Base-by-base conservation (phyloP, 352 stramenopile genomes). In the Globisporangium acanthophoron region DNA sequence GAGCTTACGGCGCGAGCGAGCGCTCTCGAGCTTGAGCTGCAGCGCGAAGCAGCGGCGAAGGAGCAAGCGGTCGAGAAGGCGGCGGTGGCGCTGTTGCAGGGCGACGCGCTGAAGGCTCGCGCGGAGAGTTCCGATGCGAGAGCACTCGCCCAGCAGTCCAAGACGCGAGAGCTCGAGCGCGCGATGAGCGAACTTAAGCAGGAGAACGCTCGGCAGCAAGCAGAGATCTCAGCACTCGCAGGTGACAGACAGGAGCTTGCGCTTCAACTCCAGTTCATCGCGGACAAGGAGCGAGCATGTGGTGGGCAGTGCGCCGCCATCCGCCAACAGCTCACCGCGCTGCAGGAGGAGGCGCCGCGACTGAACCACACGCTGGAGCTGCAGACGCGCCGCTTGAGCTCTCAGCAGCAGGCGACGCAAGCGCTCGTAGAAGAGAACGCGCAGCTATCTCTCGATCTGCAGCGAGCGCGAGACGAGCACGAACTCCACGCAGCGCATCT, bases 1-100 rank as follows among this genome's bases (percentile, higher is more conserved):
- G 50, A 59, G 0, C 18, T 73, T 18, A 62, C 65, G 8, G 33
- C 49, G 0, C 56, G 67, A 15, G 47, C 63, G 12, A 44, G 56
- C 11, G n/a, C 35, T 1, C 59, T 80, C 13, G 40, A n/a, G 1
- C 45, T 44, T 5, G 49, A 71, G 24, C 47, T 79, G 13, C 39
- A 48, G 3, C 62, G 48, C 1, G 73, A 78, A 31, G 21, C 44
- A 12, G 11, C 27, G 12, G 61, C 62, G 2, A 78, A 67, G 35
- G 56, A 67, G 11, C 62, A 80, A 15, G 71, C 75, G 1, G 55
- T 88, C 21, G 71, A 85, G 20, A 74, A 67, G 54, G 73, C 74
- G 0, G 78, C 70, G 0, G 54, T 66, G 39, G 65, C 71, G 18
- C 58, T 85, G 12, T 16, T 74, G 40, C 64, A 71, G 27, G 64